Evolutionary conservation across 139 green algal species (phyloP).

Genomic region (Ettlia oleoabundans): DNA sequence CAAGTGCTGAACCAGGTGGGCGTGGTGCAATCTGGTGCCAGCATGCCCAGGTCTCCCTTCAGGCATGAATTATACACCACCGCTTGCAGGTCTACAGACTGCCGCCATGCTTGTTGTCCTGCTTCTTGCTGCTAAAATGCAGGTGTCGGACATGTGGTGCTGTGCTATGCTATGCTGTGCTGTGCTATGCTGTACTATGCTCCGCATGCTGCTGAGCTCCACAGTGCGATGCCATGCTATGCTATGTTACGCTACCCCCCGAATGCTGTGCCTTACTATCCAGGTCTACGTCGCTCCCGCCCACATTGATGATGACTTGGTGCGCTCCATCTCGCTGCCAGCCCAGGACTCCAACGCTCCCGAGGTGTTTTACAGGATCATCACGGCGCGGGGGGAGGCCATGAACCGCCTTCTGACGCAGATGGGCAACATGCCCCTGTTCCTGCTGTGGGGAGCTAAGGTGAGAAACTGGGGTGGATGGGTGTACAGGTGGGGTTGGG

Average conservation of each 20-base stretch:
- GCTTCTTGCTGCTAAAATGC: neutral
- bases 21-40: neutral
- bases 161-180: too few species aligned
- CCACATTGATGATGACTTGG: slow-evolving; percentile 68
- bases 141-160: too few species aligned
- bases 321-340: slow-evolving; percentile 64
- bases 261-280: neutral
- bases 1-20: slow-evolving; percentile 63
- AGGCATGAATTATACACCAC: too few species aligned
- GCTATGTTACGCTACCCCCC: neutral
- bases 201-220: too few species aligned
- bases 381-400: slow-evolving; percentile 46
- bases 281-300: slow-evolving; percentile 68
- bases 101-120: neutral
- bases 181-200: too few species aligned
- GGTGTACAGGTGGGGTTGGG: neutral
- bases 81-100: too few species aligned
- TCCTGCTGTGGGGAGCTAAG: slow-evolving; percentile 74
- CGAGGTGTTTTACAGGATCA: slow-evolving; percentile 85
- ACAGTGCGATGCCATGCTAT: too few species aligned
- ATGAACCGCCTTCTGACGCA: slow-evolving; percentile 64
- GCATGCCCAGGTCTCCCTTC: too few species aligned
- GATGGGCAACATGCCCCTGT: slow-evolving; percentile 66
- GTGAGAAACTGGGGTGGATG: slow-evolving; percentile 20
- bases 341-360: slow-evolving; percentile 69